Evolutionary conservation across 83 land plant species (phyloP), one percentile per base, ranked within the genome.

Genomic region (Isoetes engelmannii): DNA sequence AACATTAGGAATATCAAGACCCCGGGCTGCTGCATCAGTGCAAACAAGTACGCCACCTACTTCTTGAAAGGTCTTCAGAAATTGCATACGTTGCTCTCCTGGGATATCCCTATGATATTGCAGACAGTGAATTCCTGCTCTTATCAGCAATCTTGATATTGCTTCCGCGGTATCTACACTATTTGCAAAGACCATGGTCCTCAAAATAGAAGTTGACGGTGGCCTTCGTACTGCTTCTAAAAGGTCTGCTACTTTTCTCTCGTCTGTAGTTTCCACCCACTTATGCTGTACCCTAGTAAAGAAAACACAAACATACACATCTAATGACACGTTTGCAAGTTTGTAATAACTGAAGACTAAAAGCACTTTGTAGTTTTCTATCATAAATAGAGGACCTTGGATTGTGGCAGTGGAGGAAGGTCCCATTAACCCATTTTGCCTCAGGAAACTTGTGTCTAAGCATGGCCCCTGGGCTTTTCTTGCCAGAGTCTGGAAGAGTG

Each of bases 1-100:
- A 49, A 93, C 80, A 79, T 90, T 77, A 19, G 85, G 92, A 28
- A 93, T 86, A 75, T 93, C 98, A 61, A 93, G 83, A 21, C 98
- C 98, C 59, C 98, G 89, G 28, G 98, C 89, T 57, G 95, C 96
- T 71, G 98, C 79, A 80, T 93, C 98, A 53, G 98, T 93, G 79
- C 96, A 93, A 17, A 93, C 86, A 69, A 93, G 80, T 21, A 90
- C 69, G 5, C 96, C 92, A 58, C 96, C 98, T 60, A 78, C 76
- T 45, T 85, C 75, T 67, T 77, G 80, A 60, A 93, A 93, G 63
- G 48, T 59, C 62, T 61, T 71, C 63, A 93, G 68, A 6, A 57
- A 67, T 54, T 74, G 45, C 10, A 81, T 76, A 46, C 89, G 76
- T 59, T 93, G 92, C 71, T 85, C 89, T 47, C 74, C 49, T 21